Evolutionary conservation across 208 protist genomes (phyloP), one percentile per base, ranked within the genome.

Genomic region (Leishmania martiniquensis): DNA sequence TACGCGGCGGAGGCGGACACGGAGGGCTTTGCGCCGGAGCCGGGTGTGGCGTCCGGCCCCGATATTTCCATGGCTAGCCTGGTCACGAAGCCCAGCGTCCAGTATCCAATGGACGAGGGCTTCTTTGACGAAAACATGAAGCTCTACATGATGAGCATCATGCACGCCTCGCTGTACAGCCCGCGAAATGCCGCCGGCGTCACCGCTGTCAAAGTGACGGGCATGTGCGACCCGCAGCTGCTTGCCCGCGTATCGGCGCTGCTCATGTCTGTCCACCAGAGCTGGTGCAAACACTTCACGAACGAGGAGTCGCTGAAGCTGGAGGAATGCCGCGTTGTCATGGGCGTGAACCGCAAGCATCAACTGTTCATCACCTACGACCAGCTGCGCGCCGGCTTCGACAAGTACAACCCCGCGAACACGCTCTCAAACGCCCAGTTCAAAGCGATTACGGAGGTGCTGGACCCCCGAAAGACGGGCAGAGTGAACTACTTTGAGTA

Each of bases 1-100:
- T 99, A 99, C 78, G 96, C 96, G 4, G 98, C 96, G 22, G 98
- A 99, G 88, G 93, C 91, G 0, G 95, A 98, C 80, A 75, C 77
- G 20, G 89, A 88, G 82, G 87, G 89, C 59, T 95, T 96, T 72
- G 84, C 85, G 7, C 91, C 93, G 0, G 55, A 80, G 47, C 92
- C 93, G 39, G 93, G 91, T 84, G 37, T 77, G 52, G 74, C 83
- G 10, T 71, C 72, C 15, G 79, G 75, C 15, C 92, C 92, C 5
- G 88, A 95, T 68, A 76, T 96, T 37, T 94, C 84, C 54, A 93
- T 96, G 90, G 70, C 86, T 15, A 82, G 77, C 49, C 80, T 96
- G 42, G 88, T 97, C 7, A 86, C 90, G 57, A 88, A 91, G 76
- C 74, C 55, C 77, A 86, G 86, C 42, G 85, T 96, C n/a, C 65